phyloP scores from a whole-genome alignment of 177 flowering plant species.

The Tripterygium wilfordii region DNA sequence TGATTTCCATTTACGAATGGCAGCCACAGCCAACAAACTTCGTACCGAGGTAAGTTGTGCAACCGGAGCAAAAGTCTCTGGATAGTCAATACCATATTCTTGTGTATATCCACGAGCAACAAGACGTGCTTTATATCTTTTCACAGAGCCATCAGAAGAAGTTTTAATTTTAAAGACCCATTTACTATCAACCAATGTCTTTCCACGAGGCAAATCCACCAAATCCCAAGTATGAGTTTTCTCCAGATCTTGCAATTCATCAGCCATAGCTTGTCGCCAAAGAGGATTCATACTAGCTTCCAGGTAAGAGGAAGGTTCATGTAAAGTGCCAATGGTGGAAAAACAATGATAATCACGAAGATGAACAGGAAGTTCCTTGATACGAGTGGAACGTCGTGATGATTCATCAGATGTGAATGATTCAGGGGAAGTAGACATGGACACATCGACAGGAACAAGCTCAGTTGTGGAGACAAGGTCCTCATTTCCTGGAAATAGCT shows the following conservation, averaged over 20 bases:
- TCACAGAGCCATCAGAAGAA: too few species aligned
- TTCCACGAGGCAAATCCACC: background rate
- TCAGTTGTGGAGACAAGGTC: too few species aligned
- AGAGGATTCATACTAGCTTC: too few species aligned
- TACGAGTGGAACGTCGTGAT: too few species aligned
- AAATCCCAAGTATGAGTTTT: slow-evolving; percentile 1
- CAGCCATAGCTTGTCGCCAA: background rate
- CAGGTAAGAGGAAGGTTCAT: background rate
- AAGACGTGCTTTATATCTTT: background rate
- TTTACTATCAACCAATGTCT: background rate
- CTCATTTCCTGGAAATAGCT: too few species aligned
- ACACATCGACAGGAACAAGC: too few species aligned
- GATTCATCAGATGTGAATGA: too few species aligned
- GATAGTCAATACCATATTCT: background rate
- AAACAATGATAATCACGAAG: background rate
- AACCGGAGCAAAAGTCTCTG: background rate
- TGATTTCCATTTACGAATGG: background rate
- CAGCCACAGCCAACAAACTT: background rate
- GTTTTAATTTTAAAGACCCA: background rate
- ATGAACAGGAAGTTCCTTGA: background rate
- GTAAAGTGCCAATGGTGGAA: background rate
- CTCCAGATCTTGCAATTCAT: background rate
- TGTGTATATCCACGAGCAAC: background rate
- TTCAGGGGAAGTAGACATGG: too few species aligned
- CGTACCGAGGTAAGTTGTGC: background rate